Base-by-base conservation (phyloP, 306 rosid genomes). In the Ammopiptanthus mongolicus region DNA sequence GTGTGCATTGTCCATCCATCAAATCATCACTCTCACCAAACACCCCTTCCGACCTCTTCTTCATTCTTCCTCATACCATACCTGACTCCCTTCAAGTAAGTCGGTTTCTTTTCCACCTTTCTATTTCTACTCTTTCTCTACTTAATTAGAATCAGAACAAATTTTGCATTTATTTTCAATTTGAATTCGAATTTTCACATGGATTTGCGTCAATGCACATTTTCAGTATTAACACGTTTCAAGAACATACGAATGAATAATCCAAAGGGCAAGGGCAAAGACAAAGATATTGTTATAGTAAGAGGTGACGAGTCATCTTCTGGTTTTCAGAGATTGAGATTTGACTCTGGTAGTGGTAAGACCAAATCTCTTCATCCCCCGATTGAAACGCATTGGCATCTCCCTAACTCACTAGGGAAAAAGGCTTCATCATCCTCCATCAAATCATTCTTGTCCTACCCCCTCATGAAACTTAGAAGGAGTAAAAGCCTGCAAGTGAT, bases 311-410 rank as follows among this genome's bases (percentile, higher is more conserved):
- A 65, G 1, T 28, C 78, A 22, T 23, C 73, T n/a, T 77, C 83
- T 59, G 65, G 57, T 56, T 63, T 55, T 47, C 74, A 65, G 51
- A 69, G 65, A 71, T 33, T 64, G 51, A 48, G 13, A 65, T 2
- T 36, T 13, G n/a, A 6, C 2, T 8, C 60, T 22, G 68, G 69
- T 52, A 74, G 31, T 23, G 70, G 78, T 57, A 82, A 6, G 73
- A 77, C 64, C 8, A 93, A 89, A 62, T 53, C 53, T 5, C 2
- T 90, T 65, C 85, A 88, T 66, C 90, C 96, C 0, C 91, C 98
- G 0, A 91, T 94, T 55, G 98, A 94, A 74, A 36, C 81, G 34
- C 75, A 82, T 36, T 94, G 92, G 92, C 82, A 82, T 4, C 90
- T 86, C 4, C 84, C 88, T 14, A 56, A 80, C 2, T 2, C 10